Conservation (phyloP, 441 rosid genomes). For the Metrosideros polymorpha region DNA sequence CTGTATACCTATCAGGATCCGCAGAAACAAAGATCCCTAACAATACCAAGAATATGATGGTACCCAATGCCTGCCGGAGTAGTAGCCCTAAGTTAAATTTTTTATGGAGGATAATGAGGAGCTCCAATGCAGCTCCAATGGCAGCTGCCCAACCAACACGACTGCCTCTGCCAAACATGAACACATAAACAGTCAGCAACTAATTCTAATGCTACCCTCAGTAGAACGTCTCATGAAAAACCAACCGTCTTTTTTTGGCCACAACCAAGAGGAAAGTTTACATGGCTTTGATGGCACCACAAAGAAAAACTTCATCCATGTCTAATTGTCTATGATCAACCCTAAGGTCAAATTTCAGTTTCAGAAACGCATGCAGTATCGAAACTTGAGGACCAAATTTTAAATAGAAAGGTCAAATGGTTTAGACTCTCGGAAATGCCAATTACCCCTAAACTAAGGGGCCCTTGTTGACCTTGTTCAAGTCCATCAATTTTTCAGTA, state of each 20-base stretch:
- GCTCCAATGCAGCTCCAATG: neutral
- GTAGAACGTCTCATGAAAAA: neutral
- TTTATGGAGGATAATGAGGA: neutral
- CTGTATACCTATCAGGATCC: too few species aligned
- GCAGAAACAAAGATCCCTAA: too few species aligned
- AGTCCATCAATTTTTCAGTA: too few species aligned
- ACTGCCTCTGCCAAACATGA: neutral
- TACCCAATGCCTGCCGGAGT: neutral
- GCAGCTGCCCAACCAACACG: neutral
- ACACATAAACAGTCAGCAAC: neutral
- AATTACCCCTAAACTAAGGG: too few species aligned
- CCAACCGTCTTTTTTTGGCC: neutral
- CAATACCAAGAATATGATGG: too few species aligned
- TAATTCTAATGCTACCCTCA: neutral
- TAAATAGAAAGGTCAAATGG: neutral
- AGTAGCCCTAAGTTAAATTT: too few species aligned
- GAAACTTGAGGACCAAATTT: neutral
- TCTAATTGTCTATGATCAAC: neutral
- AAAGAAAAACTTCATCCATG: neutral
- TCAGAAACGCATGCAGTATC: neutral
- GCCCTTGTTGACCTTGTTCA: too few species aligned
- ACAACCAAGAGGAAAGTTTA: neutral
- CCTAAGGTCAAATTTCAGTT: neutral
- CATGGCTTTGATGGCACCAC: neutral
- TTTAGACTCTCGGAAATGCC: too few species aligned